Percentiles rank a stretch among this genome's conserved stretches.
Evolutionary conservation across 805 yeast genomes (phyloP).

Genomic region (Metschnikowia noctiluminum): DNA sequence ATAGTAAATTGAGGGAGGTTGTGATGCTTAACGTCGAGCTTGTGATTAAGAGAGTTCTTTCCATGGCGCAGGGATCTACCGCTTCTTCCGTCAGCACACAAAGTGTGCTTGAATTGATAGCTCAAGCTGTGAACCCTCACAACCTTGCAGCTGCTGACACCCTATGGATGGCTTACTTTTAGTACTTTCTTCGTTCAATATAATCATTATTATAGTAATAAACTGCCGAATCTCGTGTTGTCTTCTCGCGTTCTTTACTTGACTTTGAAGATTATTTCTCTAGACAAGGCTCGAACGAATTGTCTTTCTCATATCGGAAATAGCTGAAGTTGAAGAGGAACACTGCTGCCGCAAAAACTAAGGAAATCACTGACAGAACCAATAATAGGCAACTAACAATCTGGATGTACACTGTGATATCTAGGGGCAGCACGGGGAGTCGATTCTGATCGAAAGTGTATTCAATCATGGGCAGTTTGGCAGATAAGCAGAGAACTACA

Average conservation of each 20-base stretch:
- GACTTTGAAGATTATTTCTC: neutral
- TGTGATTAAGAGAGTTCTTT: constrained; percentile 72
- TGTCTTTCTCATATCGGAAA: neutral
- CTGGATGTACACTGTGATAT: constrained; percentile 30
- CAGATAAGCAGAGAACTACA: constrained; percentile 20
- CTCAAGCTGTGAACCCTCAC: constrained; percentile 93
- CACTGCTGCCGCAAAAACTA: constrained; percentile 16
- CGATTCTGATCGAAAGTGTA: constrained; percentile 21
- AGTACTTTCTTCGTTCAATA: constrained; percentile 6
- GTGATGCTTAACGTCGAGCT: constrained; percentile 85
- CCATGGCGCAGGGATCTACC: constrained; percentile 54
- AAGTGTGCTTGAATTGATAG: constrained; percentile 81
- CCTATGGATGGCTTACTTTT: constrained; percentile 93
- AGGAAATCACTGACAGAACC: constrained; percentile 14
- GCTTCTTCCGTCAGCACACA: constrained; percentile 85
- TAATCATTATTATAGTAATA: neutral
- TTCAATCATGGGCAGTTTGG: constrained; percentile 22
- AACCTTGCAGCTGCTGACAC: constrained; percentile 89
- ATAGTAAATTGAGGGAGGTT: constrained; percentile 78
- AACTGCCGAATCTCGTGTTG: neutral
- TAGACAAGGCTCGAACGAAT: neutral
- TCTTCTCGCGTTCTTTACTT: neutral
- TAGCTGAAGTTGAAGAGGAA: constrained; percentile 7
- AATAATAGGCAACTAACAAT: constrained; percentile 14
- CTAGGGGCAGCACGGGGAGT: constrained; percentile 16